phyloP scores from a whole-genome alignment of 768 basidiomycete species.

The Pholiota molesta region DNA sequence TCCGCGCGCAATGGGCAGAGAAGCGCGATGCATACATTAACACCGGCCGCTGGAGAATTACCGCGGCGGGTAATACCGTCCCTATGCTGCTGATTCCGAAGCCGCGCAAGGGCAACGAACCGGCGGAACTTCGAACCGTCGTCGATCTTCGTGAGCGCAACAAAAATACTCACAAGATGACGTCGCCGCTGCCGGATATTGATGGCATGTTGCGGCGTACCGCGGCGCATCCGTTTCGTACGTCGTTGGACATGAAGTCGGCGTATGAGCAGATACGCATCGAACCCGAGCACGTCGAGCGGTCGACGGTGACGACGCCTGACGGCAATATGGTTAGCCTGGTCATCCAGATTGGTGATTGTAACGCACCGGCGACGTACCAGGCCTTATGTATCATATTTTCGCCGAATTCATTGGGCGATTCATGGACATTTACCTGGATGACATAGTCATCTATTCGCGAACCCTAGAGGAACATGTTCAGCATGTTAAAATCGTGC shows the following conservation, averaged over 20 bases:
- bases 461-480: constrained; percentile 36
- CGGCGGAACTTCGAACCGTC: constrained; percentile 27
- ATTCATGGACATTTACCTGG: constrained; percentile 35
- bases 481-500: constrained; percentile 29
- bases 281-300: constrained; percentile 11
- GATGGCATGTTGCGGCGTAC: constrained; percentile 15
- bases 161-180: constrained; percentile 17
- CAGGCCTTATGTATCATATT: constrained; percentile 40
- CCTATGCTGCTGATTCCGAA: constrained; percentile 40
- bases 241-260: constrained; percentile 7
- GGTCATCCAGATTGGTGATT: constrained; percentile 16
- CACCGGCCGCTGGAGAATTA: constrained; percentile 30
- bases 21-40: constrained; percentile 30
- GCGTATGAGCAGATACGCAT: constrained; percentile 18
- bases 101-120: constrained; percentile 21
- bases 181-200: constrained; percentile 17
- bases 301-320: constrained; percentile 10
- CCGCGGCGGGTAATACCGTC: constrained; percentile 31
- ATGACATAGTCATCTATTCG: constrained; percentile 39
- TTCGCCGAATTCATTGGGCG: constrained; percentile 35
- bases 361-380: constrained; percentile 32
- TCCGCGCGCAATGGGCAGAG: constrained; percentile 29
- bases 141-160: constrained; percentile 15
- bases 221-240: neutral
- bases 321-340: constrained; percentile 14